Conservation (phyloP, 2,329 filamentous ascomycete genomes). For the Sclerotinia borealis region DNA sequence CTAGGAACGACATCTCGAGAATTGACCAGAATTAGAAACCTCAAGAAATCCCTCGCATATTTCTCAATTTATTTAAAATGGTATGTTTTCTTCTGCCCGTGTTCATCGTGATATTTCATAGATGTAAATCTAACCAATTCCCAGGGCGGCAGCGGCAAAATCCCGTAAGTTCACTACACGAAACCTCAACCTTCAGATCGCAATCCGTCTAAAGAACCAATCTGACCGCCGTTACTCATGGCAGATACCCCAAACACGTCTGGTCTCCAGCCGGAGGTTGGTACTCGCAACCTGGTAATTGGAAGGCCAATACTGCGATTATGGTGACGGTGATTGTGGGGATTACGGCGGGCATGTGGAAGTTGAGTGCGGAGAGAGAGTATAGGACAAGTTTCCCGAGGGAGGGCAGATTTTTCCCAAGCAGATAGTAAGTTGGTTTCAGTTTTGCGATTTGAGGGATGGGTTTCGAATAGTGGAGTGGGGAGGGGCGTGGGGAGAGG, state of each 20-base stretch:
- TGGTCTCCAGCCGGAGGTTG: constrained; percentile 98
- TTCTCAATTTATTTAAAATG: constrained; percentile 45
- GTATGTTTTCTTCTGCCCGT: constrained; percentile 37
- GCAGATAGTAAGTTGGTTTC: constrained; percentile 65
- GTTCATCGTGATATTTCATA: background rate
- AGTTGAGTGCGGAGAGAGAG: constrained; percentile 68
- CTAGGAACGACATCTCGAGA: constrained; percentile 3
- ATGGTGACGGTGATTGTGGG: constrained; percentile 63
- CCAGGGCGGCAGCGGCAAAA: constrained; percentile 74
- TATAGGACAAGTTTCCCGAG: constrained; percentile 69
- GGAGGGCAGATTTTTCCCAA: constrained; percentile 72
- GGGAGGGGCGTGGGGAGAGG: background rate
- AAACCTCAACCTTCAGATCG: background rate
- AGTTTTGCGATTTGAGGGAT: background rate
- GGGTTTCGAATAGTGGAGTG: no score
- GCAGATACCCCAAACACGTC: constrained; percentile 94
- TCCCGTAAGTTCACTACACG: constrained; percentile 48
- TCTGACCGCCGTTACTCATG: background rate
- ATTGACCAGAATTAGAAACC: background rate
- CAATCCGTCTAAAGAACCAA: constrained; percentile 1
- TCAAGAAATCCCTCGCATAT: constrained; percentile 11
- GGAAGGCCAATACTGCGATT: constrained; percentile 84
- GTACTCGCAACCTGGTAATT: constrained; percentile 93
- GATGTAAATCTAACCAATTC: constrained; percentile 37
- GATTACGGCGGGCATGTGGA: constrained; percentile 63